Conservation (phyloP, 345 rosid species). For the Gossypium australe region DNA sequence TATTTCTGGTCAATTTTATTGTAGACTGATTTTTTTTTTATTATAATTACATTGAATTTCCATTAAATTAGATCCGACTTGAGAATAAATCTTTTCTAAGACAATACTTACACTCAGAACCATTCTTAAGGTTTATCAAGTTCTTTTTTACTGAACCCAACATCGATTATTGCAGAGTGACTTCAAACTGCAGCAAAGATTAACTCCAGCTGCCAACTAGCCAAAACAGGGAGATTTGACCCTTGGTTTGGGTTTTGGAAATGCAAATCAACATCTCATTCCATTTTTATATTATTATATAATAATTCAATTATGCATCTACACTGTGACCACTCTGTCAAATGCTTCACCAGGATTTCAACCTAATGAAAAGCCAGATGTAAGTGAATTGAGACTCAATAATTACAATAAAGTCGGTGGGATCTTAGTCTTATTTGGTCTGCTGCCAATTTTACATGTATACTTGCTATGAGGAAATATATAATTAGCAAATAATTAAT, state of each 20-base stretch:
- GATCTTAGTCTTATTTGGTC: slow-evolving; percentile 35
- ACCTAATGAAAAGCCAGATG: slow-evolving; percentile 17
- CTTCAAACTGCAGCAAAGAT: neutral
- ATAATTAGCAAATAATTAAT: too few species aligned
- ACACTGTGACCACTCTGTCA: slow-evolving; percentile 21
- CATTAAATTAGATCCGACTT: too few species aligned
- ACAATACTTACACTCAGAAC: too few species aligned
- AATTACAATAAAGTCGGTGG: slow-evolving; percentile 23
- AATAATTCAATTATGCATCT: neutral
- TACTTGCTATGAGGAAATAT: neutral
- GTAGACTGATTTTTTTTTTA: too few species aligned
- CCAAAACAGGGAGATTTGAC: neutral
- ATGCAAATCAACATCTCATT: neutral
- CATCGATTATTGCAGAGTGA: neutral
- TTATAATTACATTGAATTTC: too few species aligned
- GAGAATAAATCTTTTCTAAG: too few species aligned
- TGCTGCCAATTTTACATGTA: slow-evolving; percentile 28
- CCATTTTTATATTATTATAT: neutral
- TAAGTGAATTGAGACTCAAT: slow-evolving; percentile 4
- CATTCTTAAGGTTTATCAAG: too few species aligned
- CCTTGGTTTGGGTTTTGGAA: slow-evolving; percentile 11
- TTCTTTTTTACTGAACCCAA: too few species aligned
- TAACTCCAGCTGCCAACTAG: neutral
- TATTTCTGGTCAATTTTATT: neutral
- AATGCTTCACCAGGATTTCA: slow-evolving; percentile 6